Base-by-base conservation (phyloP, 768 basidiomycete species). In the Tylopilus vinaceipallidus region DNA sequence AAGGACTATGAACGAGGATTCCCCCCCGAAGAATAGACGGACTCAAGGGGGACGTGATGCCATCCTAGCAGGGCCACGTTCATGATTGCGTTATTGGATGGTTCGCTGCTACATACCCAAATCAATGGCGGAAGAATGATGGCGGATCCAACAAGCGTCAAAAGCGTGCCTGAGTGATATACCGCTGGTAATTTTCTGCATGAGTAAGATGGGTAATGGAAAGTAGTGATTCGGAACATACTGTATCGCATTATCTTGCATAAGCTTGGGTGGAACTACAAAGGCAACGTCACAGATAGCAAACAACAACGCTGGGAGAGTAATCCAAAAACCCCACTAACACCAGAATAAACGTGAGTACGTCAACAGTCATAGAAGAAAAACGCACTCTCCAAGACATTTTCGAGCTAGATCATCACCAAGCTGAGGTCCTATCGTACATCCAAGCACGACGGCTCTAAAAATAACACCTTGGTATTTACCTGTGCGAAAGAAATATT, bases 401-500 rank as follows among this genome's bases (percentile, higher is more conserved):
- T 78, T 81, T 61, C 87, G 73, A 3, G 82, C 74, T 33, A 89
- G 65, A 0, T 75, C 75, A 45, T 87, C 86, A 6, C 87, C 87
- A 4, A 88, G 70, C 0, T 86, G 70, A 0, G 87, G 87, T 0
- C 87, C 86, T 4, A 85, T 72, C 0, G 80, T 77, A 57, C 82
- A 86, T 4, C 84, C 82, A 10, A 84, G 65, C 29, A 57, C 57
- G n/a, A 79, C 72, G 10, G 80, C 73, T 6, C 75, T 79, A 3
- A 82, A 80, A 19, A 85, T 82, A 30, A 88, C 83, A 1, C 88
- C 88, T 57, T 87, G 84, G 58, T 88, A 89, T 68, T 88, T 88
- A 23, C 86, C 86, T 54, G 82, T 83, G 53, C 16, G 42, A 44
- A 50, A n/a, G 6, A 16, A 13, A 12, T 12, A 29, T 29, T 30